Evolutionary conservation across 2,329 filamentous ascomycete genomes (phyloP).

Genomic region (Calonectria pseudoreteaudii): DNA sequence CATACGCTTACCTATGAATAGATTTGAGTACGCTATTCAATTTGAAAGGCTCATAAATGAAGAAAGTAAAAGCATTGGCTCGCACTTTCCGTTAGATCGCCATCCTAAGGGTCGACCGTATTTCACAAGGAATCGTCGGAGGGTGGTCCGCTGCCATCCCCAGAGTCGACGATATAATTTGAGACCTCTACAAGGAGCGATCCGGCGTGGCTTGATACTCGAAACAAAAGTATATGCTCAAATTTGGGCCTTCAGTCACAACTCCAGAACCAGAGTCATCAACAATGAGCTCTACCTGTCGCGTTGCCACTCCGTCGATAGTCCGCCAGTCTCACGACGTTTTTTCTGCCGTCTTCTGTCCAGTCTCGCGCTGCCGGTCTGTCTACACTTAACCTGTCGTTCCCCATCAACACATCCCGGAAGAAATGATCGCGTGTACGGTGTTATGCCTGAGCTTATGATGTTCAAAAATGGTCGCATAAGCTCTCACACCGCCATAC

Average conservation of each 20-base stretch:
- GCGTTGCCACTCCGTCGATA: neutral
- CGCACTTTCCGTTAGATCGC: neutral
- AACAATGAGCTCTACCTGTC: neutral
- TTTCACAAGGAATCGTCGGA: neutral
- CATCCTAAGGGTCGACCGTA: neutral
- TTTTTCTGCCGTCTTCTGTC: neutral
- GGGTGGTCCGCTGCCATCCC: neutral
- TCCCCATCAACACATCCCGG: neutral
- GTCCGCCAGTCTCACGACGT: neutral
- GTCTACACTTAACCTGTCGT: neutral
- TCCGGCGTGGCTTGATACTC: no score
- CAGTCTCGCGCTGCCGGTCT: neutral
- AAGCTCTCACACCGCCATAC: neutral
- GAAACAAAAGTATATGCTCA: no score
- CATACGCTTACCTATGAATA: neutral
- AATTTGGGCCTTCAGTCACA: neutral
- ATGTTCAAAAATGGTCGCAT: neutral
- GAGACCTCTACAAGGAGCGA: neutral
- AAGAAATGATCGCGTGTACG: neutral
- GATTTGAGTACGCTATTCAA: neutral
- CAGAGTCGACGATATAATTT: neutral
- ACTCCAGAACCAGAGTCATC: neutral
- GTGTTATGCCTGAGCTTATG: neutral
- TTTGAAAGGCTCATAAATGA: neutral
- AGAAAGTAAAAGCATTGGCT: neutral